Evolutionary conservation across 495 filamentous ascomycete genomes (phyloP).

Genomic region (Schizothecium vesticola): DNA sequence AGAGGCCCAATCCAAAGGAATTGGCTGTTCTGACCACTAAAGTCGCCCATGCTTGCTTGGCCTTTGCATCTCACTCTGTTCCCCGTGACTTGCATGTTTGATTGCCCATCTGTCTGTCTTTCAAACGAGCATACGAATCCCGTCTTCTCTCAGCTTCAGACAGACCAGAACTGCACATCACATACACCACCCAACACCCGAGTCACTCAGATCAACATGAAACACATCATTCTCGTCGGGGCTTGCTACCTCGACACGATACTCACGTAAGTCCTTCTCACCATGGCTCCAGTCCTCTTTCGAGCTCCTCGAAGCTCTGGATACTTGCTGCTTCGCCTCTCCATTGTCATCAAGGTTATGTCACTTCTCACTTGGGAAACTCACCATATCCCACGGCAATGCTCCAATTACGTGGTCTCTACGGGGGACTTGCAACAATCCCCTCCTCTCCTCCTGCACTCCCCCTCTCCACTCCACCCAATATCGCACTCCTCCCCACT

Average conservation of each 20-base stretch:
- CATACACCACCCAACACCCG: neutral
- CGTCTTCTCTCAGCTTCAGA: neutral
- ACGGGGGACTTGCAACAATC: neutral
- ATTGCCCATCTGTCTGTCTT: neutral
- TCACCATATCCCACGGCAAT: neutral
- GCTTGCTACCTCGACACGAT: conserved; percentile 67
- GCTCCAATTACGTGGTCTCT: neutral
- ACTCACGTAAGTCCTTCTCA: conserved; percentile 46
- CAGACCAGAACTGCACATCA: neutral
- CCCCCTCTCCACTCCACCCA: neutral
- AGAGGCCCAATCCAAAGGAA: neutral
- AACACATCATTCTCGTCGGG: conserved; percentile 55
- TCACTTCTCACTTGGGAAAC: no score
- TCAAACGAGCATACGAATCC: neutral
- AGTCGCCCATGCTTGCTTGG: neutral
- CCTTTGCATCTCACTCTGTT: neutral
- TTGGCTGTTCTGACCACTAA: neutral
- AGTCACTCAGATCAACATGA: conserved; percentile 12
- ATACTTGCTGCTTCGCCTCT: no score
- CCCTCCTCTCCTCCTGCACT: neutral
- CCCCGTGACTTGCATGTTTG: neutral
- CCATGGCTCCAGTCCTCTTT: neutral
- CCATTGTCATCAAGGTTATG: no score
- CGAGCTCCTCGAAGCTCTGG: no score
- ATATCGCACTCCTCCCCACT: neutral